A percentile compares a stretch with the other conserved stretches of the same genome.
These are phyloP conservation scores for Scedosporium minutisporum DNA, from an alignment of 2,329 filamentous ascomycete genomes.

Conservation along the genomic window DNA sequence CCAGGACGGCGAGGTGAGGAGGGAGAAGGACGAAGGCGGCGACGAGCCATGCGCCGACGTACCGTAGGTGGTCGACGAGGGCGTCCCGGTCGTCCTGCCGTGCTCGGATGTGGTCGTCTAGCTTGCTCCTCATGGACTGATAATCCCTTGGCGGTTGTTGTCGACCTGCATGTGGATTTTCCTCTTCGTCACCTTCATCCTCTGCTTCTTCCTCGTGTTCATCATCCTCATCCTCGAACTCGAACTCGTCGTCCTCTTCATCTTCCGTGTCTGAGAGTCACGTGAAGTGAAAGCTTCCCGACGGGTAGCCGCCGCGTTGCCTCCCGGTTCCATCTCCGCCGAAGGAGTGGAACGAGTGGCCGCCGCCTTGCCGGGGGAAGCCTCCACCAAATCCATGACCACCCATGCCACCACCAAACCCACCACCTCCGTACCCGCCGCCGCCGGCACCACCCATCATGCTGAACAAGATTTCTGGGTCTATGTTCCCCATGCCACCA, in stretches of 20 bases:
- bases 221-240: slow-evolving; percentile 19
- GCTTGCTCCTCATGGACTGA: background rate
- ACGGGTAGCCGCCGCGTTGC: slow-evolving; percentile 34
- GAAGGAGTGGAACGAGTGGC: slow-evolving; percentile 24
- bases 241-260: slow-evolving; percentile 21
- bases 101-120: slow-evolving; percentile 13
- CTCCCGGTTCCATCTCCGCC: slow-evolving; percentile 32
- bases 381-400: slow-evolving; percentile 20
- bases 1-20: slow-evolving; percentile 26
- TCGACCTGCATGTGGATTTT: slow-evolving; percentile 9
- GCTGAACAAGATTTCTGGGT: slow-evolving; percentile 70
- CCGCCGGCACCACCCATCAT: slow-evolving; percentile 63
- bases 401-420: slow-evolving; percentile 31
- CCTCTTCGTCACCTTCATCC: slow-evolving; percentile 17
- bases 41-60: slow-evolving; percentile 29
- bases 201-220: slow-evolving; percentile 20
- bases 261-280: slow-evolving; percentile 21
- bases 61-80: slow-evolving; percentile 31
- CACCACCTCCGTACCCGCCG: slow-evolving; percentile 35
- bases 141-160: background rate
- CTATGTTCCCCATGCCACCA: slow-evolving; percentile 52
- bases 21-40: slow-evolving; percentile 39
- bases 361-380: slow-evolving; percentile 32
- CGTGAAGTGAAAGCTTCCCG: slow-evolving; percentile 49
- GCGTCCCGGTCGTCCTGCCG: slow-evolving; percentile 23